Base-by-base conservation (phyloP, 73 alveolate species). In the Symbiodinium natans region DNA sequence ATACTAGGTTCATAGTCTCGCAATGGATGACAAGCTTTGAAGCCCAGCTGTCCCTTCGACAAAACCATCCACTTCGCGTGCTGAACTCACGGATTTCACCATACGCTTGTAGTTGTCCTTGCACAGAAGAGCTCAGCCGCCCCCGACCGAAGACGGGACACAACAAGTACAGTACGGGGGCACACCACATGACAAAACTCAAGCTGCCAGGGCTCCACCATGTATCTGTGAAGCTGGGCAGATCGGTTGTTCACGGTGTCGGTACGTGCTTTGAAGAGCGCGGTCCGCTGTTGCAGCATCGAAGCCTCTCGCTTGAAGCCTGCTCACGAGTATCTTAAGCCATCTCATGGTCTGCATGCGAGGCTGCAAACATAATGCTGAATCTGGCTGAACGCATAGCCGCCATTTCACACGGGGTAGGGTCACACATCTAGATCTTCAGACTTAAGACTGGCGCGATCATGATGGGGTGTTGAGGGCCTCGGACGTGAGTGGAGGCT, bases 251-350 rank as follows among this genome's bases (percentile, higher is more conserved):
- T 52, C 59, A 86, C 39, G 23, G 83, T 48, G 54, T 19, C 54
- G 83, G 75, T 52, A 10, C 93, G 93, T 13, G 93, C 93, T 33
- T 41, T 19, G 83, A 46, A 86, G 54, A 86, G 56, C 54, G 93
- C 93, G 71, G 54, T 86, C 54, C 59, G 93, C 93, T 86, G 93
- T 82, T 86, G 93, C 41, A 86, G 52, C 93, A 86, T 86, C 39
- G 93, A 86, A 36, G 59, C 93, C 13, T 86, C 93, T 7, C 93
- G 93, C 34, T 86, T 86, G 80, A 52, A 31, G 82, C 82, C 93
- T 86, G 21, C 68, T 52, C 68, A 52, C 13, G 68, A n/a, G n/a
- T n/a, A 52, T 52, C 68, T 46, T 19, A 46, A 17, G 68, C 27
- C 29, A 52, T 52, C 68, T 0, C 68, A 52, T 11, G 68, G 21